Base-by-base conservation (phyloP, 1,284 basidiomycete genomes). In the Leucoagaricus sp. region DNA sequence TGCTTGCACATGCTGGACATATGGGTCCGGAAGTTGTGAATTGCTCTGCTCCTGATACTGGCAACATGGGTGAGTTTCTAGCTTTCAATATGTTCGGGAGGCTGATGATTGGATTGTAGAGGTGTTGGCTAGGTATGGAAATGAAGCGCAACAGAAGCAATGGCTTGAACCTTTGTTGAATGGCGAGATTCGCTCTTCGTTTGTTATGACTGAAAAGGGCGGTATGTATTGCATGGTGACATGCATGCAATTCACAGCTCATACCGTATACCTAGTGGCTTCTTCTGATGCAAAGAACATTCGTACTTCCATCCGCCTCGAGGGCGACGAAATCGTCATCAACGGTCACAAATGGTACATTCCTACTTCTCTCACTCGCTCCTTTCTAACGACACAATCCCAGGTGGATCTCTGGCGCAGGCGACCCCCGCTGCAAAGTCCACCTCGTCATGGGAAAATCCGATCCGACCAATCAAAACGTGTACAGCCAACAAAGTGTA, bases 221-320 rank as follows among this genome's bases (percentile, higher is more conserved):
- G 87, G 91, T 92, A 65, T 59, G 87, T 75, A 23, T 38, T 42
- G 8, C 21, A 38, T 34, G 57, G 42, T 49, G 17, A 29, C 3
- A 50, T 19, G 40, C 5, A 1, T 53, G 49, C 28, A 44, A 50
- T 45, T 42, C 25, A 38, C n/a, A 19, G 15, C 25, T 63, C 17
- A 58, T 50, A 25, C 34, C 60, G 33, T 17, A 8, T 40, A 21
- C 33, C 6, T 61, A 94, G 94, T 97, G 59, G 89, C 95, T 28
- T 96, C 94, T 2, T 97, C 95, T 13, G 95, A 98, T 72, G 96
- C 96, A 3, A 97, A 91, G 55, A 99, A 99, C 72, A 95, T 99
- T 63, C 85, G 85, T 58, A 96, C 94, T 13, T 93, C 92, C 29
- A 94, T 96, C 58, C 83, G 85, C 46, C 82, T 85, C 61, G 91